These are phyloP conservation scores for Venustampulla echinocandica DNA, from an alignment of 495 filamentous ascomycete genomes.

Conservation along the genomic window DNA sequence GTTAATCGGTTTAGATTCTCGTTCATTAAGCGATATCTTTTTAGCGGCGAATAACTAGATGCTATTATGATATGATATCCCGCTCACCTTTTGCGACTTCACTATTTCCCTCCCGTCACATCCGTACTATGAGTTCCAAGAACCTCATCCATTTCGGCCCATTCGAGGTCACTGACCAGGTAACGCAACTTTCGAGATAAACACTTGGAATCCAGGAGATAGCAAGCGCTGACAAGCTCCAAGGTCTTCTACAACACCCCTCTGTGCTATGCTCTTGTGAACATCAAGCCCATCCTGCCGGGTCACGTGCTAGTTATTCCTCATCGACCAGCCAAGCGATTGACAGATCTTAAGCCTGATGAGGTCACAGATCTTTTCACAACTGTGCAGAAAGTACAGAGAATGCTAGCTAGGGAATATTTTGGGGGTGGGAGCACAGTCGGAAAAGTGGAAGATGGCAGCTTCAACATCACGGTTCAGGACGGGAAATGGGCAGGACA, in stretches of 20 bases:
- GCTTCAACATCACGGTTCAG: conserved; percentile 87
- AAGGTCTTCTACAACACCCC: conserved; percentile 80
- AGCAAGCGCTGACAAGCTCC: too few species aligned
- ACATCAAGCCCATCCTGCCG: conserved; percentile 88
- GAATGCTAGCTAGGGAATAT: conserved; percentile 68
- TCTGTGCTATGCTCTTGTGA: conserved; percentile 76
- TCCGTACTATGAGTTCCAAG: conserved; percentile 7
- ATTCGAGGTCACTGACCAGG: conserved; percentile 57
- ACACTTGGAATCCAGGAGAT: neutral
- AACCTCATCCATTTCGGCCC: conserved; percentile 51
- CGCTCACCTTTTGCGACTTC: too few species aligned
- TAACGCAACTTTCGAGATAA: conserved; percentile 16
- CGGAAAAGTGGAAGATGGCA: conserved; percentile 32
- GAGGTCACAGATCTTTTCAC: conserved; percentile 81
- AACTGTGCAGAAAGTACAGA: conserved; percentile 71
- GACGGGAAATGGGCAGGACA: conserved; percentile 86
- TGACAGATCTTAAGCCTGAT: conserved; percentile 60
- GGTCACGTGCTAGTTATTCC: conserved; percentile 85
- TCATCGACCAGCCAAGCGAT: conserved; percentile 52
- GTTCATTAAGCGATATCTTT: too few species aligned
- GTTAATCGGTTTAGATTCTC: too few species aligned
- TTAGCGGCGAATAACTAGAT: too few species aligned
- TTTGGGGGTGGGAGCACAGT: conserved; percentile 24
- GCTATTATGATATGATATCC: too few species aligned
- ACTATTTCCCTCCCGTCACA: neutral